These are phyloP conservation scores for Pseudocercospora fuligena DNA, from an alignment of 2,329 filamentous ascomycete species.

Conservation along the genomic window DNA sequence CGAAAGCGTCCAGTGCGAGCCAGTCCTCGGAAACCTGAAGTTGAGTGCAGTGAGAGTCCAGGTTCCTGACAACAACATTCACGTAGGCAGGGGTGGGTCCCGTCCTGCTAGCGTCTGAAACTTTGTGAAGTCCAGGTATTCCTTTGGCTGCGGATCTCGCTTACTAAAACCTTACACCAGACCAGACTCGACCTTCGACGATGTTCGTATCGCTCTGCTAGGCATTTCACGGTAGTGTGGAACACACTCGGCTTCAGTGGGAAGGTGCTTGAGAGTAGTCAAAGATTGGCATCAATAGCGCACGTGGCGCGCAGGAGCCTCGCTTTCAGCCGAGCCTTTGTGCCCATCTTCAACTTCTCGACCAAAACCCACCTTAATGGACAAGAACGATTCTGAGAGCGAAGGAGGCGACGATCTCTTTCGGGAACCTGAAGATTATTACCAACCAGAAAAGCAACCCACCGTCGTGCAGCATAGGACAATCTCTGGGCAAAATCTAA, in stretches of 20 bases:
- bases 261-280: background rate
- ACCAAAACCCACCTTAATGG: slow-evolving; percentile 26
- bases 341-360: background rate
- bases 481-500: slow-evolving; percentile 66
- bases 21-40: background rate
- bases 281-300: slow-evolving; percentile 2
- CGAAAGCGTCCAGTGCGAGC: background rate
- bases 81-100: slow-evolving; percentile 4
- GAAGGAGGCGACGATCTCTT: slow-evolving; percentile 63
- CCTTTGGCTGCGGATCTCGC: slow-evolving; percentile 4
- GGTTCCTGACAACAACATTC: background rate
- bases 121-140: background rate
- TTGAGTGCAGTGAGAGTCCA: background rate
- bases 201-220: slow-evolving; percentile 5
- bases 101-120: slow-evolving; percentile 4
- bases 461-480: slow-evolving; percentile 75
- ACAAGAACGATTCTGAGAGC: slow-evolving; percentile 36
- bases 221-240: background rate
- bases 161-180: slow-evolving; percentile 13
- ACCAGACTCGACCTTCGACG: slow-evolving; percentile 1
- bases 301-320: background rate
- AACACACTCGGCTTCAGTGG: background rate
- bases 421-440: slow-evolving; percentile 79
- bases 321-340: background rate
- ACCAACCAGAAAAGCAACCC: slow-evolving; percentile 75